Evolutionary conservation across 139 green algal species (phyloP).

Genomic region (Coccomyxa sp.): DNA sequence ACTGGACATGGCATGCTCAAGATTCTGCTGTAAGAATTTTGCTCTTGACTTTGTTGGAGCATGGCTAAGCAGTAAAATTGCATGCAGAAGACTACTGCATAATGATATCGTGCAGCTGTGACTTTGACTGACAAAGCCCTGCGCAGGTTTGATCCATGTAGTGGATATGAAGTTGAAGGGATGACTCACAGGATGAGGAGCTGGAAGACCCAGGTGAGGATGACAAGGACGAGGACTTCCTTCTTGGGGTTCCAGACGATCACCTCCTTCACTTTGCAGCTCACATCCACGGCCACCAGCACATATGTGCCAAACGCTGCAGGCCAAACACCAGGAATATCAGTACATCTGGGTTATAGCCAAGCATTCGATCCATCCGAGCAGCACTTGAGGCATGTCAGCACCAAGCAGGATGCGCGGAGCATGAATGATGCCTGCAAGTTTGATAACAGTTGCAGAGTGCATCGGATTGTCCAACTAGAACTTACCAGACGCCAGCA

Average conservation of each 20-base stretch:
- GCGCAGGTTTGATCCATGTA: background rate
- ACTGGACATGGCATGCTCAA: background rate
- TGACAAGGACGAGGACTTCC: constrained; percentile 17
- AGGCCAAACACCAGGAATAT: background rate
- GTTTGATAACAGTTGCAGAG: no score
- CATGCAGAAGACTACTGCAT: background rate
- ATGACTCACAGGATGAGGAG: constrained; percentile 10
- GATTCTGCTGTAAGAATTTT: background rate
- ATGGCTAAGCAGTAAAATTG: background rate
- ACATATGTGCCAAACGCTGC: constrained; percentile 26
- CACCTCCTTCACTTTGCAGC: constrained; percentile 11
- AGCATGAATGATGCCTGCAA: no score
- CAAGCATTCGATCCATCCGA: background rate
- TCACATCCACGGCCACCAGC: constrained; percentile 8
- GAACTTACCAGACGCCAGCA: background rate
- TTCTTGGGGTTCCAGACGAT: constrained; percentile 15
- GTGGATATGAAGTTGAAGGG: no score
- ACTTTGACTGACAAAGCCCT: background rate
- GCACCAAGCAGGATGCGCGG: no score
- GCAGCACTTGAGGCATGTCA: background rate
- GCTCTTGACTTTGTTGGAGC: background rate
- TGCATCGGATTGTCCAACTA: no score
- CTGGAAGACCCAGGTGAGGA: constrained; percentile 22
- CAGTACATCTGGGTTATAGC: background rate
- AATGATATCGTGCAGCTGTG: background rate